Evolutionary conservation across 2,329 filamentous ascomycete genomes (phyloP).

Genomic region (Geosmithia morbida): DNA sequence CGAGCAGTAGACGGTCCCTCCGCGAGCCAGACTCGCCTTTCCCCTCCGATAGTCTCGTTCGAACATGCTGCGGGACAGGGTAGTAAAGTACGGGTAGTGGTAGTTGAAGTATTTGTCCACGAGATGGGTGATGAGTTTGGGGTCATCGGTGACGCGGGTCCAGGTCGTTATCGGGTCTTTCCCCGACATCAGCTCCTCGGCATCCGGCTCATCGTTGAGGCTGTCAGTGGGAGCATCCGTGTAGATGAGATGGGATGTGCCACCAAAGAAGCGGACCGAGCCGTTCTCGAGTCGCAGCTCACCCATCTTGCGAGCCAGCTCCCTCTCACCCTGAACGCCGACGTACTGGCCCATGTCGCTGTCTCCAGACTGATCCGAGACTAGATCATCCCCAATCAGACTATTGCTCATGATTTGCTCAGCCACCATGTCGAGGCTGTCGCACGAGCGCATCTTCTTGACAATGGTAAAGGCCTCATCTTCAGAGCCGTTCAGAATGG

Average conservation of each 20-base stretch:
- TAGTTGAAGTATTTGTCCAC: slow-evolving; percentile 97
- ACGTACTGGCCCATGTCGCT: slow-evolving; percentile 17
- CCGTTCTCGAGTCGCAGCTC: slow-evolving; percentile 79
- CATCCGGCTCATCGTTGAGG: slow-evolving; percentile 22
- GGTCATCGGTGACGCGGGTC: slow-evolving; percentile 74
- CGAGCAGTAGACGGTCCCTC: slow-evolving; percentile 65
- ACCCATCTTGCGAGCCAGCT: slow-evolving; percentile 85
- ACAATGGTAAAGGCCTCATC: slow-evolving; percentile 73
- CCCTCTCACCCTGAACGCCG: slow-evolving; percentile 47
- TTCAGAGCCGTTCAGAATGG: slow-evolving; percentile 81
- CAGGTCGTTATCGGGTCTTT: slow-evolving; percentile 69
- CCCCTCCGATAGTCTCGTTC: slow-evolving; percentile 73
- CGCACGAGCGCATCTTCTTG: slow-evolving; percentile 75
- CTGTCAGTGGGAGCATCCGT: slow-evolving; percentile 36
- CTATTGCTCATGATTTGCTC: slow-evolving; percentile 31
- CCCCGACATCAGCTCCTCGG: slow-evolving; percentile 31
- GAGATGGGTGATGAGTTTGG: slow-evolving; percentile 67
- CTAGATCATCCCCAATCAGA: not conserved
- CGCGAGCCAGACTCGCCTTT: slow-evolving; percentile 32
- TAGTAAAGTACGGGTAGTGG: slow-evolving; percentile 95
- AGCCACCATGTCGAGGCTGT: slow-evolving; percentile 45
- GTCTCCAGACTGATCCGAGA: slow-evolving; percentile 18
- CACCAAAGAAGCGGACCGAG: slow-evolving; percentile 79
- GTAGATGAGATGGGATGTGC: slow-evolving; percentile 87
- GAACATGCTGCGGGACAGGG: slow-evolving; percentile 73